Evolutionary conservation across 2,329 filamentous ascomycete species (phyloP).

Genomic region (Penicillium glabrum): DNA sequence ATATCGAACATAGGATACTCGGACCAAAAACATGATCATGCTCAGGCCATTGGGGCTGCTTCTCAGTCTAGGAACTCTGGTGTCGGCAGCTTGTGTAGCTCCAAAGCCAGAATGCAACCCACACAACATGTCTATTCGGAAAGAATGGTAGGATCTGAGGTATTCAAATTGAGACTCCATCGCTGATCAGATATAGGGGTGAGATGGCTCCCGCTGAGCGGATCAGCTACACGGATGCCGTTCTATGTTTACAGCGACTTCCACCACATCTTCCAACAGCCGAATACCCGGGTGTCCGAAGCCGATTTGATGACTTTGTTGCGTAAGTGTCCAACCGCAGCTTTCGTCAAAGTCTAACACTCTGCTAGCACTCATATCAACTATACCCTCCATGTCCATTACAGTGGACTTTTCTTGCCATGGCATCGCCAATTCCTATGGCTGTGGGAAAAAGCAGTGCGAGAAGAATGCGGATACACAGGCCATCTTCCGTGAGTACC

Average conservation of each 20-base stretch:
- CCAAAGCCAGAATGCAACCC: not conserved
- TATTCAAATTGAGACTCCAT: not conserved
- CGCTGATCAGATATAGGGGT: slow-evolving; percentile 12
- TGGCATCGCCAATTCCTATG: slow-evolving; percentile 36
- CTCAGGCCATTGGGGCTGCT: not conserved
- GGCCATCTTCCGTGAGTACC: slow-evolving; percentile 12
- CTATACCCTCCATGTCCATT: slow-evolving; percentile 25
- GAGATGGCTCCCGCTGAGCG: slow-evolving; percentile 16
- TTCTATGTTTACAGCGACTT: slow-evolving; percentile 21
- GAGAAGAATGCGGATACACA: slow-evolving; percentile 36
- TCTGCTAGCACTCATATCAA: slow-evolving; percentile 25
- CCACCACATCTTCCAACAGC: slow-evolving; percentile 18
- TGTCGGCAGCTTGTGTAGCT: not conserved
- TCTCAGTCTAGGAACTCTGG: not conserved
- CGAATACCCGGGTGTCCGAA: slow-evolving; percentile 25
- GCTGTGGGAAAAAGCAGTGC: slow-evolving; percentile 30
- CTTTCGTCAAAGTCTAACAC: not conserved
- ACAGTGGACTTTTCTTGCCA: slow-evolving; percentile 23
- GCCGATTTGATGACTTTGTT: slow-evolving; percentile 29
- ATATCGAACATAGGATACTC: not conserved
- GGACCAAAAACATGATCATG: not conserved
- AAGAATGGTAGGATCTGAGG: not conserved
- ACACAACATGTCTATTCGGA: not conserved
- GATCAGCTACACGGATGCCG: slow-evolving; percentile 25
- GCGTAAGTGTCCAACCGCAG: slow-evolving; percentile 14